A percentile compares a stretch with the other conserved stretches of the same genome.
Conservation (phyloP, 1,284 basidiomycete genomes). For the Trichosporon inkin region DNA sequence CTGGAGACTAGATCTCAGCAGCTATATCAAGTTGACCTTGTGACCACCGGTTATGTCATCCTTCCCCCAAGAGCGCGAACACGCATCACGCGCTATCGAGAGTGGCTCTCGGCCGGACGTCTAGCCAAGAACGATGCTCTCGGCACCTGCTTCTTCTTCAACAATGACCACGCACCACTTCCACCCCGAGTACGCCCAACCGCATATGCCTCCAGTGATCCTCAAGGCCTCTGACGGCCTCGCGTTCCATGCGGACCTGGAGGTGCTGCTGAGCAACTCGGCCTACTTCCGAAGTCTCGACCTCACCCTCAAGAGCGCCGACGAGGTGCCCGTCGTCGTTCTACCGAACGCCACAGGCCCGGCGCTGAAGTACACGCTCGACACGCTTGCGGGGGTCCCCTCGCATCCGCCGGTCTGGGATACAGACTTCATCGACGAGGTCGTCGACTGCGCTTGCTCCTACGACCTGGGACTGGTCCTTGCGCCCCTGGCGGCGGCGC, state of each 20-base stretch:
- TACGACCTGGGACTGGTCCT: slow-evolving; percentile 4
- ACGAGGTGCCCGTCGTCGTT: not conserved
- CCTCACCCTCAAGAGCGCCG: not conserved
- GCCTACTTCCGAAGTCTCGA: not conserved
- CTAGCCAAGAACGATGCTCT: not conserved
- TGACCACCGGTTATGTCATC: not conserved
- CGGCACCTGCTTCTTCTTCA: not conserved
- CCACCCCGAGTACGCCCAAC: not conserved
- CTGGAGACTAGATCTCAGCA: not conserved
- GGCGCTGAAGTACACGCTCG: not conserved
- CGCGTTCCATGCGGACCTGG: slow-evolving; percentile 4
- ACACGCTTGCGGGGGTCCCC: not conserved
- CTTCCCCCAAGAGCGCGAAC: not conserved
- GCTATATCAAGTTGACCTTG: not conserved
- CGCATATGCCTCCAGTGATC: not conserved
- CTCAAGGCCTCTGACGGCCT: slow-evolving; percentile 5
- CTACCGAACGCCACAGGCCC: not conserved
- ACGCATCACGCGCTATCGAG: not conserved
- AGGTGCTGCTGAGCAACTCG: not conserved
- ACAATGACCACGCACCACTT: slow-evolving; percentile 2
- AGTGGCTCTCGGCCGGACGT: not conserved
- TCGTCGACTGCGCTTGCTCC: not conserved
- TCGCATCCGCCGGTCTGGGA: slow-evolving; percentile 1
- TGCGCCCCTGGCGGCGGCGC: not conserved
- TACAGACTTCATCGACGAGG: not conserved